Evolutionary conservation across 805 yeast species (phyloP), one percentile per base, ranked within the genome.

Genomic region (Scheffersomyces stipitis): DNA sequence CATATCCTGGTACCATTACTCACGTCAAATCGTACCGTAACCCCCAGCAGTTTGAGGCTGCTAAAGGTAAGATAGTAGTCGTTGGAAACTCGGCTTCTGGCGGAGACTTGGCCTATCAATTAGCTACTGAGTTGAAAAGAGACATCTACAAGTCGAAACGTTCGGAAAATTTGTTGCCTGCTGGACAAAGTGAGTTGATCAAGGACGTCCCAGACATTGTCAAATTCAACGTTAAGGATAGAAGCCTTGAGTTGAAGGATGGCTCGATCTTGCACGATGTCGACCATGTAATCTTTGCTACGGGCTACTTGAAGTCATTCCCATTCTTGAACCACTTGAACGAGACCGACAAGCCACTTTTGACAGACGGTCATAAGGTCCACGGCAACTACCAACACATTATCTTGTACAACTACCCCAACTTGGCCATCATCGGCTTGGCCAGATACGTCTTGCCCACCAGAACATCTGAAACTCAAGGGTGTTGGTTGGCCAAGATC

Each of bases 61-160:
- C 54, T 7, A 34, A 36, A 16, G 57, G 65, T 30, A 69, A 60
- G n/a, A 78, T 81, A 12, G 56, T 86, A 30, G 72, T 86, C 5
- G 76, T 86, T n/a, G 95, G 95, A 0, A 82, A 81, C 48, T 79
- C 82, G 8, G 83, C 93, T 2, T 80, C 88, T 20, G 96, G 91
- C 18, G 75, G 78, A 14, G 96, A 88, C 52, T 65, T 85, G 28
- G 45, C 87, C 2, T 73, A 71, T 38, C 90, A 84, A 52, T 51
- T 81, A 14, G 75, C 80, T 1, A 62, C 66, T 2, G 51, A 41
- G 3, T 61, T 75, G 30, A 58, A 69, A 15, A 64, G 59, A 34
- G 56, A 51, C 5, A 64, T 81, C 10, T 69, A 71, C 49, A 71
- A 78, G 41, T 71, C 82, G 8, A 61, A 69, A 10, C 64, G 84